phyloP scores from a whole-genome alignment of 108 stramenopile genomes.

The Cyclotella cryptica region DNA sequence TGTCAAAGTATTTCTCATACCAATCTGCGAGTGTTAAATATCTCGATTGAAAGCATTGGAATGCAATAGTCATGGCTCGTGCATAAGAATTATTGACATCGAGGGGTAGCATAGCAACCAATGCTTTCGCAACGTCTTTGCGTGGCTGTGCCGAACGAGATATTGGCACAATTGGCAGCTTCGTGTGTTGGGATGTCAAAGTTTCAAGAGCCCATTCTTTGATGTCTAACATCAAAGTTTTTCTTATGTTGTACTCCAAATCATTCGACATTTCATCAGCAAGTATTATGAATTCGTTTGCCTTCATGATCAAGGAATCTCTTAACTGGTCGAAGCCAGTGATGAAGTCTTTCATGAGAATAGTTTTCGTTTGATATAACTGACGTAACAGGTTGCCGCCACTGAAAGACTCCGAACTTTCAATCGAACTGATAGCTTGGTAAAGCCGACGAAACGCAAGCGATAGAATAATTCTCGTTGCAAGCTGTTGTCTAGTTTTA shows the following conservation, averaged over 20 bases:
- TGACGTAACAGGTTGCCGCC: not conserved
- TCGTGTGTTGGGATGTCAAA: constrained; percentile 7
- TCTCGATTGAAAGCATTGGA: constrained; percentile 45
- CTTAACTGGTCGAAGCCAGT: not conserved
- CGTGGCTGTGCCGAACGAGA: constrained; percentile 28
- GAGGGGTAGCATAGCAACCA: not conserved
- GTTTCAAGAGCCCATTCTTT: constrained; percentile 19
- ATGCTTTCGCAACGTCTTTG: constrained; percentile 46
- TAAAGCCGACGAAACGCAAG: constrained; percentile 33
- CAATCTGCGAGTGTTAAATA: constrained; percentile 45
- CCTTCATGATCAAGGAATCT: constrained; percentile 8
- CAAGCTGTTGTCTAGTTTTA: not conserved
- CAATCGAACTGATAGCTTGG: constrained; percentile 25
- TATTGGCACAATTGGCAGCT: not conserved
- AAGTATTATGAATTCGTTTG: constrained; percentile 43
- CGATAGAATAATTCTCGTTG: constrained; percentile 28
- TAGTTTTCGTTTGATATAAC: not conserved
- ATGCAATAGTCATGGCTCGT: constrained; percentile 33
- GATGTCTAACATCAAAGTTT: constrained; percentile 26
- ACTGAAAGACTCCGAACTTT: constrained; percentile 4
- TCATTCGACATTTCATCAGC: constrained; percentile 16
- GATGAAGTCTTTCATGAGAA: not conserved
- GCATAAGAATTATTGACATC: constrained; percentile 10
- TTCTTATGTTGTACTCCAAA: constrained; percentile 15
- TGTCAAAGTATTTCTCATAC: constrained; percentile 49